Base-by-base conservation (phyloP, 192 early-diverging fungal genomes). In the Jimgerdemannia flammicorona region DNA sequence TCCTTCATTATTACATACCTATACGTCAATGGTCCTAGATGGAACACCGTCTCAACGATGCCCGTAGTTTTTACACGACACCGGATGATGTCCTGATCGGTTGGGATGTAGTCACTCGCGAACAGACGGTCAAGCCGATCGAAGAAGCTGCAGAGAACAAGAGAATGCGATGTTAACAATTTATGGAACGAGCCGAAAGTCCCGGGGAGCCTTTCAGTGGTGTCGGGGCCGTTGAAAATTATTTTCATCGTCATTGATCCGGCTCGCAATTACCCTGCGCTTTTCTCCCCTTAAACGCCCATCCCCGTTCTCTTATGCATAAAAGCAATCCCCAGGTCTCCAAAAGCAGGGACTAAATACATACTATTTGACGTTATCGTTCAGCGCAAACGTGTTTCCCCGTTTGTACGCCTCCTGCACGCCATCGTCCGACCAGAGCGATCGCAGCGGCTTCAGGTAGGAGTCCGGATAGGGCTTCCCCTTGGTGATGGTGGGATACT, bases 31-130 rank as follows among this genome's bases (percentile, higher is more conserved):
- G 79, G 71, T 1, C 86, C 84, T 17, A 90, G 69, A 64, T 86
- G 84, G 66, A 90, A 88, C 11, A 76, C 82, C 0, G 88, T 90
- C 72, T 90, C 89, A 9, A 87, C 84, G 40, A 90, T 90, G 18
- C 88, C 88, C 3, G 88, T 90, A n/a, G 89, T 90, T 70, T 89
- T 90, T 59, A 87, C 84, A 65, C 89, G 80, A 71, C 87, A 86
- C 41, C 87, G 78, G 73, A 90, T 49, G 44, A 90, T 89, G 72
- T 90, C 89, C n/a, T 85, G 77, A 49, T 90, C 87, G 44, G 79
- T 84, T 19, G 89, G 89, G 73, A 83, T 72, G 72, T 89, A 90
- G 44, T 78, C 76, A 4, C 66, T 44, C 9, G 65, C 73, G 73
- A 85, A 85, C 3, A 90, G 68, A 6, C 80, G 59, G 82, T 90